Evolutionary conservation across 257 asterid species (phyloP).

Genomic region (Petunia axillaris): DNA sequence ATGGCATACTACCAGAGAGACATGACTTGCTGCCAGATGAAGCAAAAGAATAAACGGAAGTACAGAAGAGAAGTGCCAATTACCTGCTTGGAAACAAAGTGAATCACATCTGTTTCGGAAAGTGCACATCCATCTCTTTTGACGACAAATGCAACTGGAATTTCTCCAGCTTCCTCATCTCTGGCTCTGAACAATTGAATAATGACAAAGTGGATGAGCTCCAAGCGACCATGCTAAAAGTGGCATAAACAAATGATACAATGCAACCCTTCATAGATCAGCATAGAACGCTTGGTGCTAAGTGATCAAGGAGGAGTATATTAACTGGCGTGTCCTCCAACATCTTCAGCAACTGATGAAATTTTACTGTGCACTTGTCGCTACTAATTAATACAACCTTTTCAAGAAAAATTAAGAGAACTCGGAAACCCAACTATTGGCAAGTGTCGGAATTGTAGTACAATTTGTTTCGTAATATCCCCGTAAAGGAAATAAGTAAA

Average conservation of each 20-base stretch:
- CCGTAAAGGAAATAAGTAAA: background rate
- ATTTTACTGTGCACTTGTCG: background rate
- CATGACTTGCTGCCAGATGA: background rate
- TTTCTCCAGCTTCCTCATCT: conserved; percentile 85
- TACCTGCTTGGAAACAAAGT: conserved; percentile 73
- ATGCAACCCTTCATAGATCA: background rate
- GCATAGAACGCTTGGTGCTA: background rate
- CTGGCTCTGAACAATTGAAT: conserved; percentile 41
- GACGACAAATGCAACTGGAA: conserved; percentile 86
- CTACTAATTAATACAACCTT: background rate
- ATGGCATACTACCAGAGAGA: conserved; percentile 13
- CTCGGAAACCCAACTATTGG: background rate
- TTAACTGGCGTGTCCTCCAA: background rate
- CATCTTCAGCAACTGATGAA: background rate
- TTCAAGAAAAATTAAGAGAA: background rate
- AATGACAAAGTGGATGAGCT: background rate
- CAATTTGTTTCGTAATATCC: background rate
- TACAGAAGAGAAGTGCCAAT: conserved; percentile 1
- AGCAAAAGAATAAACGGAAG: background rate
- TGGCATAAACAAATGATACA: background rate
- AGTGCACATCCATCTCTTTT: conserved; percentile 51
- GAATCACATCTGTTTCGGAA: conserved; percentile 53
- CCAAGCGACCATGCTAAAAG: background rate
- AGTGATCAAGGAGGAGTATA: background rate
- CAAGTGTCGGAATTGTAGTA: background rate